A percentile compares a stretch with the other conserved stretches of the same genome.
These are phyloP conservation scores for Brassica carinata DNA, from an alignment of 345 rosid species.

Conservation along the genomic window DNA sequence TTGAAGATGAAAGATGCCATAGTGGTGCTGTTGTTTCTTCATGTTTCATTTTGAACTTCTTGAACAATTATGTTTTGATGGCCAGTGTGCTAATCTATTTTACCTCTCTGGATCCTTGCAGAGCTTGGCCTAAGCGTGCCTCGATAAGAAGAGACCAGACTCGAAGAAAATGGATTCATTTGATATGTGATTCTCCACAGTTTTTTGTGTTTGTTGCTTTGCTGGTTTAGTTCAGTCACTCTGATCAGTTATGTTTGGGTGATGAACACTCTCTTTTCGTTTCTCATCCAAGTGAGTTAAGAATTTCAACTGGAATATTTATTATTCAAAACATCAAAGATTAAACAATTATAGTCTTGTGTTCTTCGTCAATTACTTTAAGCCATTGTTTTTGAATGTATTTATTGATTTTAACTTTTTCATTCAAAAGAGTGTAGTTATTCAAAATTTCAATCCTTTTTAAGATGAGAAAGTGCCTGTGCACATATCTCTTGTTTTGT, in stretches of 20 bases:
- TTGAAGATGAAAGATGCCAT: not conserved
- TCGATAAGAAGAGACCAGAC: slow-evolving; percentile 49
- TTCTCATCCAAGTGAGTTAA: slow-evolving; percentile 3
- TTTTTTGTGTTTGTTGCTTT: slow-evolving; percentile 7
- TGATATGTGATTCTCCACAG: slow-evolving; percentile 12
- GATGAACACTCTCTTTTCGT: not conserved
- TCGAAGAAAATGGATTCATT: slow-evolving; percentile 15
- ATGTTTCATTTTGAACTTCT: not conserved
- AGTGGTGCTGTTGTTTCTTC: slow-evolving; percentile 5
- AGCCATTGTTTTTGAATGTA: not conserved
- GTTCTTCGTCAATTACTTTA: not conserved
- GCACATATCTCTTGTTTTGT: not conserved
- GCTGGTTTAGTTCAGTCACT: slow-evolving; percentile 15
- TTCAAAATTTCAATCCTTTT: not conserved
- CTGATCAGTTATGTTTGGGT: slow-evolving; percentile 7
- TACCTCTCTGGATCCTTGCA: slow-evolving; percentile 42
- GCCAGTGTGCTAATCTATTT: slow-evolving; percentile 8
- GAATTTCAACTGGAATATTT: not conserved
- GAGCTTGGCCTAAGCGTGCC: slow-evolving; percentile 82
- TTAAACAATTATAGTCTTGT: slow-evolving; percentile 4
- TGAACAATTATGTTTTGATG: slow-evolving; percentile 6
- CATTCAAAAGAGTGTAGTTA: not conserved
- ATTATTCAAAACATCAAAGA: slow-evolving; percentile 16
- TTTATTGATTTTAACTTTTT: not conserved
- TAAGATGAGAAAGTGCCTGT: not conserved